Evolutionary conservation across 2,329 filamentous ascomycete species (phyloP), one percentile per base, ranked within the genome.

Genomic region (Magnaporthales sp.): DNA sequence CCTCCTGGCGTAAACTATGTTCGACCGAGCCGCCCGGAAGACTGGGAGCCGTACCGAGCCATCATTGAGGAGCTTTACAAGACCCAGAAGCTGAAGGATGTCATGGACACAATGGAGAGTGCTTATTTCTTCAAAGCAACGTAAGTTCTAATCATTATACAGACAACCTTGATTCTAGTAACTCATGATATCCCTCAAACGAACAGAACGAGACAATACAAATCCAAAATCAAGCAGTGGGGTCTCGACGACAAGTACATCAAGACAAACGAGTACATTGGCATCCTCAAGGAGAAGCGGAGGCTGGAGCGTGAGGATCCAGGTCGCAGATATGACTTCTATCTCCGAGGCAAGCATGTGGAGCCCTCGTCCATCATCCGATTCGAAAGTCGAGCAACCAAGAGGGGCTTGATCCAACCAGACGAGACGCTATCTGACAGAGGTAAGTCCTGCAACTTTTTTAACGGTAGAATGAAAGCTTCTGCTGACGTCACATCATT

Each of bases 11-110:
- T 31, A 6, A 30, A 61, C 13, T 66, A 61, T 24, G 69, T 73
- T 66, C 67, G 74, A 19, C 74, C 74, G 1, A 67, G 69, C 58
- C 73, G 71, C 66, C 66, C 73, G 9, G 73, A 75, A 62, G 74
- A 76, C 67, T 76, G 74, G 74, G 74, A 76, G 68, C 72, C 73
- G 2, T 75, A 74, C 67, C 69, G 70, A 6, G 71, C 71, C 6
- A 64, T 70, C 65, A 75, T 76, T 56, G 69, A 70, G 6, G 67
- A 71, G 22, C 69, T 75, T 8, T 76, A 76, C 68, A 72, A 69
- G 46, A 71, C 71, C 26, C 74, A 77, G 69, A 78, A 75, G 68
- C 71, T 78, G 22, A 76, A 76, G 31, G 74, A 77, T 11, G 76
- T 76, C 32, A 77, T 78, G 72, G 72, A 73, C n/a, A 74, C 78